Percentiles rank a stretch among this genome's conserved stretches.
Conservation (phyloP, 805 yeast species). For the Kodamaea sagamina region DNA sequence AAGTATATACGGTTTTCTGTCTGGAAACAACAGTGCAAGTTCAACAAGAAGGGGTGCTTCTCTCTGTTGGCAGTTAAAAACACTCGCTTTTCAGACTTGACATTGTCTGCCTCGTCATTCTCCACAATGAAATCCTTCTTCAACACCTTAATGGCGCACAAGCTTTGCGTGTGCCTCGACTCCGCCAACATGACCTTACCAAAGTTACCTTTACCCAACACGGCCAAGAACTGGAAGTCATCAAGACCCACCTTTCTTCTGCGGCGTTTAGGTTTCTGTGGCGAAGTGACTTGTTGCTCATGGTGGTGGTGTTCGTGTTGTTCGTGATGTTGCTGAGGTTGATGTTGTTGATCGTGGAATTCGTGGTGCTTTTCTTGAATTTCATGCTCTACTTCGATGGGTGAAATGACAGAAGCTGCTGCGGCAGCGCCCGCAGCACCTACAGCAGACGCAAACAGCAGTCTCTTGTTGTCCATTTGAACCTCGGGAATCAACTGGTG, state of each 20-base stretch:
- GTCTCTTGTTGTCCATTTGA: not conserved
- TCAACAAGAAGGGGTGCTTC: conserved; percentile 89
- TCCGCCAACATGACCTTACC: conserved; percentile 98
- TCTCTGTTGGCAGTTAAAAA: conserved; percentile 82
- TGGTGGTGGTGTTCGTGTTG: conserved; percentile 10
- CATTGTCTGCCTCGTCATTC: conserved; percentile 94
- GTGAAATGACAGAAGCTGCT: conserved; percentile 18
- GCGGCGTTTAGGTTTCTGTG: conserved; percentile 32
- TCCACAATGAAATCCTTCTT: conserved; percentile 95
- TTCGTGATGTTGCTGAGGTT: conserved; percentile 2
- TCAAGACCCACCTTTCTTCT: conserved; percentile 86
- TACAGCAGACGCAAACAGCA: conserved; percentile 3
- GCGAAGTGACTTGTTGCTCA: conserved; percentile 2
- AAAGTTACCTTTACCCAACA: conserved; percentile 96
- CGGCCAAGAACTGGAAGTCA: conserved; percentile 92
- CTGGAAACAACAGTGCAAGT: conserved; percentile 93
- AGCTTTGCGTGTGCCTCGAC: conserved; percentile 72
- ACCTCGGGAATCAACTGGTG: conserved; percentile 18
- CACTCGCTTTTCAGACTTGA: conserved; percentile 91
- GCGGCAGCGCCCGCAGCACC: conserved; percentile 7
- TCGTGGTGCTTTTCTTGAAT: too few relatives aligned
- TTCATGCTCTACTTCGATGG: conserved; percentile 15
- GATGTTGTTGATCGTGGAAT: too few relatives aligned
- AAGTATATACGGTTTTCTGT: conserved; percentile 96
- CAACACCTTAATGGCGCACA: conserved; percentile 95